Evolutionary conservation across 2,329 filamentous ascomycete genomes (phyloP).

Genomic region (Trichoderma atroviride): DNA sequence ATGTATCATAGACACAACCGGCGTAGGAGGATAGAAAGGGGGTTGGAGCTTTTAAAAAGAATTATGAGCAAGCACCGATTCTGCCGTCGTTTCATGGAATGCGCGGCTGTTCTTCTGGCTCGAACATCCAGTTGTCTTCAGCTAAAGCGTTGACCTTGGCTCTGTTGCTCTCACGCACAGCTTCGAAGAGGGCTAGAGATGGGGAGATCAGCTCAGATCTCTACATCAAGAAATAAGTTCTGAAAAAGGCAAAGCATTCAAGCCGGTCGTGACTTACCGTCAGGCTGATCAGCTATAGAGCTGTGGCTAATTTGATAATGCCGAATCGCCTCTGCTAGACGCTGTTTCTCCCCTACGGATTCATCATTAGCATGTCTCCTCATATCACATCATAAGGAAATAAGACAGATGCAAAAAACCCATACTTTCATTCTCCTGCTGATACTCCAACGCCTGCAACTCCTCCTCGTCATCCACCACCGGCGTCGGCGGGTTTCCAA

Average conservation of each 20-base stretch:
- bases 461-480: slow-evolving; percentile 58
- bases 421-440: slow-evolving; percentile 59
- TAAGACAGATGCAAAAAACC: slow-evolving; percentile 13
- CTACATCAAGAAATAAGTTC: not conserved
- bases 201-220: not conserved
- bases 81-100: slow-evolving; percentile 32
- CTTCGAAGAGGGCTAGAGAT: slow-evolving; percentile 66
- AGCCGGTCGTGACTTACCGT: slow-evolving; percentile 53
- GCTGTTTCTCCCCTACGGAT: slow-evolving; percentile 58
- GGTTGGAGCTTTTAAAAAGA: not conserved
- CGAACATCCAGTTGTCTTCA: slow-evolving; percentile 92
- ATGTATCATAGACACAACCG: slow-evolving; percentile 36
- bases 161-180: slow-evolving; percentile 69
- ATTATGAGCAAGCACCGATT: slow-evolving; percentile 4
- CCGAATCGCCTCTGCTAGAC: slow-evolving; percentile 62
- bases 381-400: not conserved
- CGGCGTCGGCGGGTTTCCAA: slow-evolving; percentile 59
- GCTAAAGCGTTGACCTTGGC: slow-evolving; percentile 73
- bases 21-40: slow-evolving; percentile 23
- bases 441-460: slow-evolving; percentile 56
- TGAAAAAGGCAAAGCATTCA: not conserved
- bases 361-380: not conserved
- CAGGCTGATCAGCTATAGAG: slow-evolving; percentile 62
- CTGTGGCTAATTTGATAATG: slow-evolving; percentile 61
- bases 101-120: slow-evolving; percentile 61